phyloP scores from a whole-genome alignment of 1,139 yeast genomes.

The Yarrowia galli region DNA sequence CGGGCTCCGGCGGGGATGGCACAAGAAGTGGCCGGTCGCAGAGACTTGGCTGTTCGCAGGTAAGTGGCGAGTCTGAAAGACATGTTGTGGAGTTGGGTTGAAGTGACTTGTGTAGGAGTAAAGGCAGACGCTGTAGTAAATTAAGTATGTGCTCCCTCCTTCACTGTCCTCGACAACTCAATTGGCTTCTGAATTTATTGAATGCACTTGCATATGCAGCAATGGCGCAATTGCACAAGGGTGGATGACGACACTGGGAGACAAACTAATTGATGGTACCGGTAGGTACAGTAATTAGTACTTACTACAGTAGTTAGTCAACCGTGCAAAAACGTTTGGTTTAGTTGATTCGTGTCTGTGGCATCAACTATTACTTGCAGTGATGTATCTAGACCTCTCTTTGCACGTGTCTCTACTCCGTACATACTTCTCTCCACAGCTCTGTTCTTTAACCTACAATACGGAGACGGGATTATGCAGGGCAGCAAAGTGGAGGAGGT shows the following conservation, averaged over 20 bases:
- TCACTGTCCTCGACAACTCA: slow-evolving; percentile 10
- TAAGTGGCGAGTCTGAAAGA: slow-evolving; percentile 22
- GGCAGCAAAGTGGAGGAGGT: background rate
- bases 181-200: background rate
- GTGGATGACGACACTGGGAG: background rate
- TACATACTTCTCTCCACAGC: background rate
- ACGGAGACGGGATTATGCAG: slow-evolving; percentile 21
- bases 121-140: too few relatives aligned
- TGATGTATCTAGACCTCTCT: too few relatives aligned
- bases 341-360: too few relatives aligned
- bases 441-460: slow-evolving; percentile 21
- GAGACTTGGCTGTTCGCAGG: slow-evolving; percentile 32
- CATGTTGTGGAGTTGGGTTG: slow-evolving; percentile 3
- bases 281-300: too few relatives aligned
- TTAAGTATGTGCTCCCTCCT: too few relatives aligned
- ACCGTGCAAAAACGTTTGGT: too few relatives aligned
- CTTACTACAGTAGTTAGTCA: too few relatives aligned
- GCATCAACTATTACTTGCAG: too few relatives aligned
- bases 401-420: too few relatives aligned
- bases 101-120: too few relatives aligned
- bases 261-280: too few relatives aligned
- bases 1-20: slow-evolving; percentile 13
- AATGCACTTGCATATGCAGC: slow-evolving; percentile 17
- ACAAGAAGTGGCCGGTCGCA: slow-evolving; percentile 20
- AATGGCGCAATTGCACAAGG: slow-evolving; percentile 31